Percentiles rank a stretch among this genome's conserved stretches.
Evolutionary conservation across 2,329 filamentous ascomycete species (phyloP).

Genomic region (Exophiala calicioides): DNA sequence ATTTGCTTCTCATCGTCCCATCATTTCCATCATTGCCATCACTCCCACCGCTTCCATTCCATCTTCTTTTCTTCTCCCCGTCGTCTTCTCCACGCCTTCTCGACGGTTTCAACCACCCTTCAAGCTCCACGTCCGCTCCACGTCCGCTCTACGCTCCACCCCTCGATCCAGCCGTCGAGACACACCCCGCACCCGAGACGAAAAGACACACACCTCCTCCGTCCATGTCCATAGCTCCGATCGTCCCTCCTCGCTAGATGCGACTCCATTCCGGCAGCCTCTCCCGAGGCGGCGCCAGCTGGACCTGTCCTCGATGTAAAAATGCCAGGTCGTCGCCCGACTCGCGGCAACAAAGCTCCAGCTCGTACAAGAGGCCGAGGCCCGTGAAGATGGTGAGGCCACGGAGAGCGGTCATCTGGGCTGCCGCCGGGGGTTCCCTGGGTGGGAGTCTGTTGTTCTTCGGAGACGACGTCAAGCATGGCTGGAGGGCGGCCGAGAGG

Average conservation of each 20-base stretch:
- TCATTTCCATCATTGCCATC: no score
- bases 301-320: conserved; percentile 27
- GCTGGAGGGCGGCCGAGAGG: conserved; percentile 72
- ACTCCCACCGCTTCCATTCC: no score
- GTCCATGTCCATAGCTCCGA: conserved; percentile 9
- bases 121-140: no score
- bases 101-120: no score
- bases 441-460: conserved; percentile 40
- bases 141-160: background rate
- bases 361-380: conserved; percentile 14
- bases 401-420: conserved; percentile 22
- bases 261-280: conserved; percentile 19
- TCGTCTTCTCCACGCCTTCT: no score
- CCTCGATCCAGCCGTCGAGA: background rate
- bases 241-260: conserved; percentile 12
- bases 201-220: background rate
- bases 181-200: background rate
- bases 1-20: no score
- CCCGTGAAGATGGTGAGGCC: conserved; percentile 19
- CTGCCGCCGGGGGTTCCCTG: conserved; percentile 24
- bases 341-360: conserved; percentile 11
- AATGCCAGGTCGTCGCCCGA: conserved; percentile 1
- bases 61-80: no score
- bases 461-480: conserved; percentile 70
- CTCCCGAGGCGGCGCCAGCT: conserved; percentile 18